Evolutionary conservation across 2,329 filamentous ascomycete genomes (phyloP).

Genomic region (Cordyceps fumosorosea): DNA sequence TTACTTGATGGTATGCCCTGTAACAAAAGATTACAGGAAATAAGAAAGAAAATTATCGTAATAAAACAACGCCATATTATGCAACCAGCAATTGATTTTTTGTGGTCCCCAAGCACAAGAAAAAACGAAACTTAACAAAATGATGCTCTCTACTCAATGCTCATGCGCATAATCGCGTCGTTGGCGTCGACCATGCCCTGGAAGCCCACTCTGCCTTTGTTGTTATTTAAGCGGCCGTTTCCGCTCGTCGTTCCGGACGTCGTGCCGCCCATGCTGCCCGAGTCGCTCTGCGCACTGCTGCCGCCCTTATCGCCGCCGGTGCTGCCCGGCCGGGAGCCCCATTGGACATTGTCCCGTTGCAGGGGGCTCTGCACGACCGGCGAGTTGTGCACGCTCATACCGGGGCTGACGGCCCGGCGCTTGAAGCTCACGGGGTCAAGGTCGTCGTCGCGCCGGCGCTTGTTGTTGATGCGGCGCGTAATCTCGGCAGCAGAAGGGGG

Average conservation of each 20-base stretch:
- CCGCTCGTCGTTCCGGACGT: slow-evolving; percentile 22
- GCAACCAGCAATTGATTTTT: slow-evolving; percentile 2
- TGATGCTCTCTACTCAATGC: slow-evolving; percentile 62
- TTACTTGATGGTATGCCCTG: not conserved
- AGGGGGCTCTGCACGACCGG: slow-evolving; percentile 81
- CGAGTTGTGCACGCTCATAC: slow-evolving; percentile 85
- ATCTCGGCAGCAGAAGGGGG: slow-evolving; percentile 65
- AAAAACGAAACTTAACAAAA: not conserved
- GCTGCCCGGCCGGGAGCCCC: slow-evolving; percentile 65
- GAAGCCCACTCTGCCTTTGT: slow-evolving; percentile 63
- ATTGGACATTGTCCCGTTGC: slow-evolving; percentile 62
- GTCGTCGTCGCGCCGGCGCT: slow-evolving; percentile 84
- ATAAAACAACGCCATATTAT: slow-evolving; percentile 10
- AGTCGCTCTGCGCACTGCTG: slow-evolving; percentile 46
- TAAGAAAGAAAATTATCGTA: not conserved
- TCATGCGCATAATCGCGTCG: slow-evolving; percentile 94
- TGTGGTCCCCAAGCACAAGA: not conserved
- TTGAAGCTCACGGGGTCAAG: slow-evolving; percentile 86
- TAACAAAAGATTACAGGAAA: not conserved
- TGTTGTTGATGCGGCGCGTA: slow-evolving; percentile 69
- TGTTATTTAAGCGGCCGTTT: slow-evolving; percentile 38
- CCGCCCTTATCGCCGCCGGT: slow-evolving; percentile 48
- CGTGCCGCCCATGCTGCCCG: slow-evolving; percentile 33
- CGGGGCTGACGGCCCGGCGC: slow-evolving; percentile 82
- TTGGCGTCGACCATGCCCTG: slow-evolving; percentile 96